These are phyloP conservation scores for Magnaporthales sp. DNA, from an alignment of 2,329 filamentous ascomycete genomes.

Conservation along the genomic window DNA sequence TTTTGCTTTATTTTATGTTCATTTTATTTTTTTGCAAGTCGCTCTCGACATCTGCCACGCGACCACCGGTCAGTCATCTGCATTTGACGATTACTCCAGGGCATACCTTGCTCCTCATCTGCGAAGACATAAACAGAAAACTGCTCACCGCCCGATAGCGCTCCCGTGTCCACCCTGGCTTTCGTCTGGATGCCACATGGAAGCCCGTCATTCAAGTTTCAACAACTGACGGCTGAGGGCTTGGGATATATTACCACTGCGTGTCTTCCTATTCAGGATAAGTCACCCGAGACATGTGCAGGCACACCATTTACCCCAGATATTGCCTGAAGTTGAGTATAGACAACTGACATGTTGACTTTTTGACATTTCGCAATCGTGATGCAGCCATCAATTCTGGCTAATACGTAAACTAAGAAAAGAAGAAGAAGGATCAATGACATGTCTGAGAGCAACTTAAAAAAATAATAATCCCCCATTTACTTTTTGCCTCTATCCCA, in stretches of 20 bases:
- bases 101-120: neutral
- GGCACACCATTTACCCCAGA: neutral
- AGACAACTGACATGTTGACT: neutral
- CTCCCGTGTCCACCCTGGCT: neutral
- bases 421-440: no score
- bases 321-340: neutral
- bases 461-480: neutral
- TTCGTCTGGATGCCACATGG: neutral
- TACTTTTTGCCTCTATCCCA: neutral
- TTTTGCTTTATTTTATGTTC: neutral
- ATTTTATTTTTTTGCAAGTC: neutral
- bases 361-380: neutral
- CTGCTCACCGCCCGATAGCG: neutral
- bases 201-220: neutral
- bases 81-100: neutral
- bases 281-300: neutral
- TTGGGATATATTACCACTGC: neutral
- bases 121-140: neutral
- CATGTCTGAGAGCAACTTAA: neutral
- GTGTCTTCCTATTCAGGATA: neutral
- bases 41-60: neutral
- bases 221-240: neutral
- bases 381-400: neutral
- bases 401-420: neutral
- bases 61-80: neutral